Conservation (phyloP, 345 rosid species). For the Heritiera littoralis region DNA sequence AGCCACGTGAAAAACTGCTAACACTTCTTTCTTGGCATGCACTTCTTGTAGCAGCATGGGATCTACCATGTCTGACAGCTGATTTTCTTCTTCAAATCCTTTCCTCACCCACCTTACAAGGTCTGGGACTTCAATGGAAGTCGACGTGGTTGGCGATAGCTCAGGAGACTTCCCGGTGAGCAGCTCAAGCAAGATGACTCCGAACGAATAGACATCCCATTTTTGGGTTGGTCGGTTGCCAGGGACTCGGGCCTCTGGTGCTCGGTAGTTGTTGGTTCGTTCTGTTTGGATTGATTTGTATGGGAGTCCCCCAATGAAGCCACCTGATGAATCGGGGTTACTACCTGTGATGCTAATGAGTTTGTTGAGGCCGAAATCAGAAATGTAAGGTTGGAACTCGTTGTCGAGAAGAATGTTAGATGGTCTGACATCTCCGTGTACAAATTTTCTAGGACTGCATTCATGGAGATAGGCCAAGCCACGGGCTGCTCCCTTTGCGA, state of each 20-base stretch:
- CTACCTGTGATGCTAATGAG: constrained; percentile 78
- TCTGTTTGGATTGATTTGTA: constrained; percentile 66
- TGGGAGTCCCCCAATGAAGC: constrained; percentile 80
- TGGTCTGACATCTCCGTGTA: constrained; percentile 90
- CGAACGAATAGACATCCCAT: constrained; percentile 89
- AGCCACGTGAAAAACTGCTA: constrained; percentile 85
- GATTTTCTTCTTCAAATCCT: constrained; percentile 85
- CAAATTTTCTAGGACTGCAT: constrained; percentile 90
- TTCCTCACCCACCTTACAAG: constrained; percentile 89
- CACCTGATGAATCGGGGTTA: constrained; percentile 60
- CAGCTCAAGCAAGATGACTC: constrained; percentile 78
- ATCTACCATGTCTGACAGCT: constrained; percentile 90
- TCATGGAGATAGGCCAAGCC: constrained; percentile 97
- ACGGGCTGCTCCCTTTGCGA: constrained; percentile 86
- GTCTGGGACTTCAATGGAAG: constrained; percentile 71
- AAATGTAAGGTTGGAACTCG: constrained; percentile 70
- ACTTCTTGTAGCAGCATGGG: constrained; percentile 84
- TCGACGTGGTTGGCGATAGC: constrained; percentile 65
- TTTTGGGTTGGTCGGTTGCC: constrained; percentile 68
- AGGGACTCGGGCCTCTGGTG: constrained; percentile 81
- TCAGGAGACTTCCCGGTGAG: constrained; percentile 93
- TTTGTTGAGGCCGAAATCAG: constrained; percentile 83
- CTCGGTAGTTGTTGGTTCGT: constrained; percentile 61
- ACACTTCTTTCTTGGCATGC: constrained; percentile 86
- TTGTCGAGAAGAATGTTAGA: constrained; percentile 88